Conservation (phyloP, 108 stramenopile genomes). For the Skeletonema potamos region DNA sequence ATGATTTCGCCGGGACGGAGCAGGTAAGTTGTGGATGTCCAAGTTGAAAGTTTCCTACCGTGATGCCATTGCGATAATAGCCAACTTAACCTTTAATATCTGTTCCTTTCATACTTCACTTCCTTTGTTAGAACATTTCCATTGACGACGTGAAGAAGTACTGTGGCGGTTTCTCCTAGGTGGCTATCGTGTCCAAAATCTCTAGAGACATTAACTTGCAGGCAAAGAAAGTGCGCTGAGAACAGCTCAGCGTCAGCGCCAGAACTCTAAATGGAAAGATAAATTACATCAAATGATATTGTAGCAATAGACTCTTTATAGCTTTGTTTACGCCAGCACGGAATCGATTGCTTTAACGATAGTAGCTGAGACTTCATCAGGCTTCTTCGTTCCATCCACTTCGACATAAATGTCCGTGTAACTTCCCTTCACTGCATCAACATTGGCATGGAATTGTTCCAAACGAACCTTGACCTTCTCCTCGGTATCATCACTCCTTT, state of each 20-base stretch:
- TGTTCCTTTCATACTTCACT: neutral
- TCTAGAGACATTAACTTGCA: neutral
- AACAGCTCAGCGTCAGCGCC: neutral
- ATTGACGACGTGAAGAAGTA: constrained; percentile 45
- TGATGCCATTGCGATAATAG: neutral
- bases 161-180: constrained; percentile 16
- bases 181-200: no score
- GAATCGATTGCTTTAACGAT: constrained; percentile 40
- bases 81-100: neutral
- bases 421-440: constrained; percentile 73
- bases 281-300: neutral
- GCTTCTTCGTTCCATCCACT: constrained; percentile 74
- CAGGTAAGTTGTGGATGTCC: constrained; percentile 25
- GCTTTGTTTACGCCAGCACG: constrained; percentile 18
- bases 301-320: neutral
- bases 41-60: neutral
- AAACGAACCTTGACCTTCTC: constrained; percentile 94
- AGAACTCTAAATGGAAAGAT: neutral
- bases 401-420: constrained; percentile 75
- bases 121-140: constrained; percentile 27
- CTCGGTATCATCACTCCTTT: constrained; percentile 95
- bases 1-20: constrained; percentile 71
- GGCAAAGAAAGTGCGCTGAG: neutral
- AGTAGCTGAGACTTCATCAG: constrained; percentile 56
- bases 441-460: constrained; percentile 88